Conservation (phyloP, 2,329 filamentous ascomycete species). For the Laburnicola sp. region DNA sequence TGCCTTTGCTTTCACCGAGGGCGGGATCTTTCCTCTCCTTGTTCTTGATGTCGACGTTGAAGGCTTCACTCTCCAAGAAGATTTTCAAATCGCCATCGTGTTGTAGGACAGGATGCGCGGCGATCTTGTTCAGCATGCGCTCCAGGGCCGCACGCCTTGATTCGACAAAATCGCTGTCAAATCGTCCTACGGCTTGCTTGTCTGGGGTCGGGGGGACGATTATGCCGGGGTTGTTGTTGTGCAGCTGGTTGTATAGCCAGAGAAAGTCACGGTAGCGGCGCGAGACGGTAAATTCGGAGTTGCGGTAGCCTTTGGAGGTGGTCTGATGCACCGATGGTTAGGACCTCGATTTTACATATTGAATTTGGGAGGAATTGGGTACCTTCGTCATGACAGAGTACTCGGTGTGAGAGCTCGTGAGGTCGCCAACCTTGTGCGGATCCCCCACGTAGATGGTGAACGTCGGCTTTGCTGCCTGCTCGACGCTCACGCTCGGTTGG, state of each 20-base stretch:
- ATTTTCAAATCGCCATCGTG: slow-evolving; percentile 93
- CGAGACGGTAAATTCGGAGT: slow-evolving; percentile 89
- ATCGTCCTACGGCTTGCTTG: slow-evolving; percentile 95
- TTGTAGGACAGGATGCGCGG: slow-evolving; percentile 84
- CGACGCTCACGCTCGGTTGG: slow-evolving; percentile 82
- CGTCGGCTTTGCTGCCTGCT: slow-evolving; percentile 88
- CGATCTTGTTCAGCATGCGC: slow-evolving; percentile 97
- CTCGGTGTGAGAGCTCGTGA: slow-evolving; percentile 96
- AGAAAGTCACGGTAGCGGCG: slow-evolving; percentile 94
- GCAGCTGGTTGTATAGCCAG: slow-evolving; percentile 94
- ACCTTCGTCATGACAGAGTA: slow-evolving; percentile 95
- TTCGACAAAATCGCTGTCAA: slow-evolving; percentile 96
- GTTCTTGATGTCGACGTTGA: slow-evolving; percentile 96
- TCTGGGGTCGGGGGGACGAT: slow-evolving; percentile 95
- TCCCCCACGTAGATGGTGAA: slow-evolving; percentile 93
- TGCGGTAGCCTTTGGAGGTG: slow-evolving; percentile 91
- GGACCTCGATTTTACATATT: neutral
- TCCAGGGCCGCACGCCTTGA: slow-evolving; percentile 87
- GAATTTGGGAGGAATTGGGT: slow-evolving; percentile 23
- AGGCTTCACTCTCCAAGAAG: slow-evolving; percentile 93
- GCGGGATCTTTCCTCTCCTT: slow-evolving; percentile 90
- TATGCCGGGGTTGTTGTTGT: slow-evolving; percentile 91
- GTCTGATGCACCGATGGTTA: slow-evolving; percentile 60
- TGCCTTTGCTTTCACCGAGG: slow-evolving; percentile 86
- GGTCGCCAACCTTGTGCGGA: slow-evolving; percentile 94